These are phyloP conservation scores for Diaporthe capsici DNA, from an alignment of 2,329 filamentous ascomycete species.

Conservation along the genomic window DNA sequence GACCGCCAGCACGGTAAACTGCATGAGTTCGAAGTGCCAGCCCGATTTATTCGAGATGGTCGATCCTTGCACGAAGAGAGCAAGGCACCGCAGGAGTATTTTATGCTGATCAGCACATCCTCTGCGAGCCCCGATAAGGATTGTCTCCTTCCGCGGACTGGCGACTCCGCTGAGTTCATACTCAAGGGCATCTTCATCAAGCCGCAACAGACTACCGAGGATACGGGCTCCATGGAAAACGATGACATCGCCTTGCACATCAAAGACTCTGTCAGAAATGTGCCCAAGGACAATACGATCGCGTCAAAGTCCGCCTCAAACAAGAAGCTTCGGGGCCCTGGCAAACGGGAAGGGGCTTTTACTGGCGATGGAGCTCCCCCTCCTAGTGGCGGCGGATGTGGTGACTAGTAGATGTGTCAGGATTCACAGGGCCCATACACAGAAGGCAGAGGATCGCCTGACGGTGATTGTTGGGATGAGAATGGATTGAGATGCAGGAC, in stretches of 20 bases:
- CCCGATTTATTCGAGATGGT: background rate
- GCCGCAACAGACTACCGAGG: background rate
- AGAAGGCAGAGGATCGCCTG: no score
- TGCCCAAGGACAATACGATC: background rate
- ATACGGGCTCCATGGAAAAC: background rate
- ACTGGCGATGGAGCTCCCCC: no score
- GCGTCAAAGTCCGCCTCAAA: no score
- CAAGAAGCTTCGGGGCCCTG: no score
- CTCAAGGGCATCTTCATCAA: background rate
- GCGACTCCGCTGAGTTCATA: background rate
- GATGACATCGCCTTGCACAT: background rate
- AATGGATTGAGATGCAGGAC: no score
- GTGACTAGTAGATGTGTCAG: no score
- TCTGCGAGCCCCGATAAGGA: no score
- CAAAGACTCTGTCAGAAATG: background rate
- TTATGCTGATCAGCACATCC: background rate
- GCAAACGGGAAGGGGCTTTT: no score
- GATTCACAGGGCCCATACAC: no score
- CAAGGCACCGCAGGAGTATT: background rate
- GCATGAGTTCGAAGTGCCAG: background rate
- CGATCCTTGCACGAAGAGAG: background rate
- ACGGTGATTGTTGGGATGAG: no score
- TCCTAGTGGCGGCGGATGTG: no score
- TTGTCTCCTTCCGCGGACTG: background rate
- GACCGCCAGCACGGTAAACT: background rate